These are phyloP conservation scores for Asterophora lycoperdoides DNA, from an alignment of 768 basidiomycete species.

Conservation along the genomic window DNA sequence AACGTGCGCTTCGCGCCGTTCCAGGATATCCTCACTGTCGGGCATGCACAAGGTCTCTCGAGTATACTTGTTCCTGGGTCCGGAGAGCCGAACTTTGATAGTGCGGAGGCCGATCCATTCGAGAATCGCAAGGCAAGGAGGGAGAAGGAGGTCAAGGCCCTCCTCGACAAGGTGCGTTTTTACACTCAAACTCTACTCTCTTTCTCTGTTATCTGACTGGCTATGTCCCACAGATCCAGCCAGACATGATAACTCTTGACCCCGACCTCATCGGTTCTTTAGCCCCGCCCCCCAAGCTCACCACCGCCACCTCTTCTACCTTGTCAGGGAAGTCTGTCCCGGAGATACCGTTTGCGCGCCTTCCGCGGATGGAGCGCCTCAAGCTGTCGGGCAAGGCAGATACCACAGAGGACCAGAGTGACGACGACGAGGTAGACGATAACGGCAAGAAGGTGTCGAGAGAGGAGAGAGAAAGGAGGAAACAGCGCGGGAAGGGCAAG, in stretches of 20 bases:
- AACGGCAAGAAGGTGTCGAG: conserved; percentile 30
- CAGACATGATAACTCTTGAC: conserved; percentile 86
- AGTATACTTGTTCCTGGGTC: conserved; percentile 86
- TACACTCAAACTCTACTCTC: neutral
- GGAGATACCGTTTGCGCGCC: conserved; percentile 61
- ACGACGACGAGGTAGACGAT: conserved; percentile 31
- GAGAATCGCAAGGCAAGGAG: conserved; percentile 77
- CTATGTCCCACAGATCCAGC: conserved; percentile 59
- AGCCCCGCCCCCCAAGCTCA: conserved; percentile 54
- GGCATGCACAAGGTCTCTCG: conserved; percentile 75
- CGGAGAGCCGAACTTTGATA: conserved; percentile 95
- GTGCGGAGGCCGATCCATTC: conserved; percentile 90
- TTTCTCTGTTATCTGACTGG: neutral
- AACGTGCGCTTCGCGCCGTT: conserved; percentile 85
- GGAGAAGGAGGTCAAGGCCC: conserved; percentile 85
- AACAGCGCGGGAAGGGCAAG: conserved; percentile 86
- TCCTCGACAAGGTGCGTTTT: conserved; percentile 79
- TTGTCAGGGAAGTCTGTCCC: conserved; percentile 31
- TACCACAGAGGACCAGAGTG: conserved; percentile 50
- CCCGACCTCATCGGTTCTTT: conserved; percentile 72
- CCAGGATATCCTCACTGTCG: conserved; percentile 78
- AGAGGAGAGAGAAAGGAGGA: conserved; percentile 75
- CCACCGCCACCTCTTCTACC: conserved; percentile 40
- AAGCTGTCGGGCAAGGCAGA: conserved; percentile 72
- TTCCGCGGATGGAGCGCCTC: conserved; percentile 75